Evolutionary conservation across 2,329 filamentous ascomycete species (phyloP), one percentile per base, ranked within the genome.

Genomic region (Penicillium sp.): DNA sequence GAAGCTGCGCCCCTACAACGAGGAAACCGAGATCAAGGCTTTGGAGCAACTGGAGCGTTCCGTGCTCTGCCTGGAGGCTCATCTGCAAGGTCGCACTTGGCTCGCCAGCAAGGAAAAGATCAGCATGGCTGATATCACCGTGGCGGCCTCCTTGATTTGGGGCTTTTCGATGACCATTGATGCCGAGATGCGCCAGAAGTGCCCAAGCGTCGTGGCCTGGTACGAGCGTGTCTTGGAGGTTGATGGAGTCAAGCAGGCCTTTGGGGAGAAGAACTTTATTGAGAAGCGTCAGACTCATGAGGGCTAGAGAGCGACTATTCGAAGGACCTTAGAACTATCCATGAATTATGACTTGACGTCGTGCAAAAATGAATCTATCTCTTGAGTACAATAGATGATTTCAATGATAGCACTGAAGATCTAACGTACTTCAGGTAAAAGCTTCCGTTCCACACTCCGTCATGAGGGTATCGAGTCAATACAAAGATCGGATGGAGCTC

Each of bases 91-190:
- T 3, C 47, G 49, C 2, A 45, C 40, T 7, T 57, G 56, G 54
- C 20, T 59, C 4, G 47, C 38, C 1, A 38, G 37, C 6, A 37
- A 36, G 5, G 49, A 47, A 10, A 52, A 51, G 42, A 30, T 55
- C 28, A 57, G 45, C 33, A 33, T 60, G 44, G 57, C 54, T 3
- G 56, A 60, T 43, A 52, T 60, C 26, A 48, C 41, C 6, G 28
- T 58, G 7, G 57, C 54, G 1, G 30, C 48, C 2, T 34, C 53
- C 6, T 31, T 60, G 27, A 26, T 48, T n/a, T 57, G 55, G 54
- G 53, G 48, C 2, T 60, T 57, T 35, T 26, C 35, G 3, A 28
- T 50, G 35, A 30, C 39, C 4, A 50, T 60, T 11, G 57, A 60
- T 29, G 39, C 32, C 0, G 57, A 58, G 32, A 51, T 58, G 50